These are phyloP conservation scores for Sporobolomyces roseus DNA, from an alignment of 768 basidiomycete genomes.

Conservation along the genomic window DNA sequence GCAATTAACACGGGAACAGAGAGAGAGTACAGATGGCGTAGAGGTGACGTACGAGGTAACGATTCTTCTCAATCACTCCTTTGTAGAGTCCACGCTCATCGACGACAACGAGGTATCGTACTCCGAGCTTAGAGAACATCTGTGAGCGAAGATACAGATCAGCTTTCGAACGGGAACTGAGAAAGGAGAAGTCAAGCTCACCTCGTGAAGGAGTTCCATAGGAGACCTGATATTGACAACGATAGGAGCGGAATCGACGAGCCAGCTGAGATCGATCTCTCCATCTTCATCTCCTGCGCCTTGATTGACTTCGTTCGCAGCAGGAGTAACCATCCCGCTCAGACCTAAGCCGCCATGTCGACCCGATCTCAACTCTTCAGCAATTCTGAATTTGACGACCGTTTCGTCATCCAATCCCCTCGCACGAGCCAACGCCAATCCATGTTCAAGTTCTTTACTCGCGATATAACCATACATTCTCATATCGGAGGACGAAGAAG, in stretches of 20 bases:
- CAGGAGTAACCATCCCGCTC: conserved; percentile 66
- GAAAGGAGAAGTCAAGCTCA: background rate
- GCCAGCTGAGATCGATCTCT: conserved; percentile 53
- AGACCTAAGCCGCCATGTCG: conserved; percentile 45
- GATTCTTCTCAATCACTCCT: conserved; percentile 90
- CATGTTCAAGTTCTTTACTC: conserved; percentile 88
- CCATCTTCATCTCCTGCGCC: conserved; percentile 32
- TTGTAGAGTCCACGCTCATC: conserved; percentile 79
- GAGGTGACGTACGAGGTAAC: conserved; percentile 59
- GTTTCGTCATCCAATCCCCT: conserved; percentile 2
- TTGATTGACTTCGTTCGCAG: conserved; percentile 31
- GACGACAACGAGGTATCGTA: conserved; percentile 78
- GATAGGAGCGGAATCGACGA: conserved; percentile 67
- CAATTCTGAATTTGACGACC: conserved; percentile 10
- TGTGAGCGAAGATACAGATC: background rate
- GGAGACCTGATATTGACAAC: conserved; percentile 79
- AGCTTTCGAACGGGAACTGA: background rate
- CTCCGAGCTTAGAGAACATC: conserved; percentile 87
- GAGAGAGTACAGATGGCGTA: background rate
- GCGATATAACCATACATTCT: conserved; percentile 87
- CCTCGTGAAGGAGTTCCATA: conserved; percentile 84
- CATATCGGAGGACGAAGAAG: conserved; percentile 1
- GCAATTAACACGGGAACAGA: background rate
- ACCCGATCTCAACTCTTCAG: background rate
- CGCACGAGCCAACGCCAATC: conserved; percentile 53